Evolutionary conservation across 108 stramenopile genomes (phyloP).

Genomic region (Skeletonema marinoi): DNA sequence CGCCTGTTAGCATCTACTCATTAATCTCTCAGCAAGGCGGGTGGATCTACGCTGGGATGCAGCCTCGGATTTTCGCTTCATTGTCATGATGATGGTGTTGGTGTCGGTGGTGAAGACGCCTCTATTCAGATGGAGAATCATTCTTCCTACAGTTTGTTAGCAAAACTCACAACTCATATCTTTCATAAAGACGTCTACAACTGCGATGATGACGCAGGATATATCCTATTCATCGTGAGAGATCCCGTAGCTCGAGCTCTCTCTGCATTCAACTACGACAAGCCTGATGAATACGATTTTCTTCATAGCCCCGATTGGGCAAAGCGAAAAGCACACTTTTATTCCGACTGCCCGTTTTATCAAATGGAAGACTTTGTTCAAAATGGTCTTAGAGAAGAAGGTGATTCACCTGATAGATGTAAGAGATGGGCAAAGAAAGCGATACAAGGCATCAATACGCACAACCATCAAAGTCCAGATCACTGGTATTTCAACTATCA

Average conservation of each 20-base stretch:
- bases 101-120: no score
- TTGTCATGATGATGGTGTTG: constrained; percentile 9
- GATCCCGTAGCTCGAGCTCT: constrained; percentile 30
- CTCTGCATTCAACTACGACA: constrained; percentile 46
- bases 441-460: not conserved
- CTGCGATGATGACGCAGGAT: constrained; percentile 29
- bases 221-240: constrained; percentile 29
- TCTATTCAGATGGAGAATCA: no score
- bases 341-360: not conserved
- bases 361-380: not conserved
- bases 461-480: not conserved
- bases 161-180: constrained; percentile 30
- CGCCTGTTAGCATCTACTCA: no score
- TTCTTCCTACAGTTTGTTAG: not conserved
- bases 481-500: constrained; percentile 4
- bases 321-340: not conserved
- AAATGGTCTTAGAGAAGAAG: constrained; percentile 1
- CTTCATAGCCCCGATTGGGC: not conserved
- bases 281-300: constrained; percentile 2
- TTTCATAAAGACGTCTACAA: constrained; percentile 43
- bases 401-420: not conserved
- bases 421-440: not conserved
- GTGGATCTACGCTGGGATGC: constrained; percentile 41
- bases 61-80: constrained; percentile 39
- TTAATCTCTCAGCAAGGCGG: constrained; percentile 11